Percentiles rank a stretch among this genome's conserved stretches.
phyloP scores from a whole-genome alignment of 2,329 filamentous ascomycete genomes.

The Calonectria hongkongensis region DNA sequence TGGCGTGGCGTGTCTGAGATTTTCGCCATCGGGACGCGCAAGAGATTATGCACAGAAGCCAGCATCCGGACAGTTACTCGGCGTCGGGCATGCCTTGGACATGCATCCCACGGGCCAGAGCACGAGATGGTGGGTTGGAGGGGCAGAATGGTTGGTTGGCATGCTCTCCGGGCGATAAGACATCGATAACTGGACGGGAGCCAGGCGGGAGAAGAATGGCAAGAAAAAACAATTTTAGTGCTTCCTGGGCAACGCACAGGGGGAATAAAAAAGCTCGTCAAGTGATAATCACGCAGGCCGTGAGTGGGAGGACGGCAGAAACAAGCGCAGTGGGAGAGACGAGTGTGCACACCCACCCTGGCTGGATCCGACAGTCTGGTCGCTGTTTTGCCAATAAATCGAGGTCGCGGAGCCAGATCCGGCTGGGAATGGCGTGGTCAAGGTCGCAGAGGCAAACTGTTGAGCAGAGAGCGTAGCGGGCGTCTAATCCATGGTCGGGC shows the following conservation, averaged over 20 bases:
- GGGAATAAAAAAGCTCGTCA: slow-evolving; percentile 21
- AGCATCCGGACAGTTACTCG: slow-evolving; percentile 27
- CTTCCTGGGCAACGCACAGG: slow-evolving; percentile 13
- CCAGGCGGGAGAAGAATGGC: not conserved
- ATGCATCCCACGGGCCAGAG: slow-evolving; percentile 22
- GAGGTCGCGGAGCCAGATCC: slow-evolving; percentile 35
- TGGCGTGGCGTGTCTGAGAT: slow-evolving; percentile 17
- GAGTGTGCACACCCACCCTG: not conserved
- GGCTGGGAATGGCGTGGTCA: slow-evolving; percentile 34
- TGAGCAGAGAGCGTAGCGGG: slow-evolving; percentile 20
- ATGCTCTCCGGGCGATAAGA: slow-evolving; percentile 9
- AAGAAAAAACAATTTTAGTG: not conserved
- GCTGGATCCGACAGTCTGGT: slow-evolving; percentile 42
- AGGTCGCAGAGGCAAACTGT: slow-evolving; percentile 23
- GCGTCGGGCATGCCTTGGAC: slow-evolving; percentile 24
- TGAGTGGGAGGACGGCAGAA: slow-evolving; percentile 2
- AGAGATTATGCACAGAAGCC: slow-evolving; percentile 18
- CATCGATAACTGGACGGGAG: slow-evolving; percentile 2
- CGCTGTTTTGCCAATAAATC: slow-evolving; percentile 38
- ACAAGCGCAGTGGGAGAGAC: slow-evolving; percentile 2
- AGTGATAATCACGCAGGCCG: slow-evolving; percentile 30
- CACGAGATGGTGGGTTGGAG: slow-evolving; percentile 20
- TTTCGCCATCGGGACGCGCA: slow-evolving; percentile 16
- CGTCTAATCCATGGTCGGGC: slow-evolving; percentile 5
- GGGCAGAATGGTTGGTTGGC: slow-evolving; percentile 25